Percentiles rank a stretch among this genome's conserved stretches.
These are phyloP conservation scores for Xerocomellus chrysenteron DNA, from an alignment of 768 basidiomycete genomes.

Conservation along the genomic window DNA sequence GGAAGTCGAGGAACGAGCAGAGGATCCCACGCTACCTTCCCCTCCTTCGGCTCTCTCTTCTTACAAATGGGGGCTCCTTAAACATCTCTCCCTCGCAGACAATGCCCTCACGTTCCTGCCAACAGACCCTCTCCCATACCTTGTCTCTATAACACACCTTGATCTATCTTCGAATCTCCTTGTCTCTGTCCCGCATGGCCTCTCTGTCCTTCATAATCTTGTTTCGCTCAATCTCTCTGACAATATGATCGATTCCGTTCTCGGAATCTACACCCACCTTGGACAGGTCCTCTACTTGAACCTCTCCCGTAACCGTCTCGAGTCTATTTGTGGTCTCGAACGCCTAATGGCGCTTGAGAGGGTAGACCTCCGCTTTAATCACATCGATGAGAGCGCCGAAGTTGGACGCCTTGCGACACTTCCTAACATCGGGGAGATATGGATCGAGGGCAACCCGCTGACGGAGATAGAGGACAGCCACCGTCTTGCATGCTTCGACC, in stretches of 20 bases:
- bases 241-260: slow-evolving; percentile 96
- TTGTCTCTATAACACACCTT: slow-evolving; percentile 76
- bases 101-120: slow-evolving; percentile 82
- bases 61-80: slow-evolving; percentile 73
- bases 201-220: slow-evolving; percentile 74
- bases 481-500: slow-evolving; percentile 75
- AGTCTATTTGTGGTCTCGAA: slow-evolving; percentile 94
- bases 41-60: slow-evolving; percentile 46
- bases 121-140: slow-evolving; percentile 58
- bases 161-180: slow-evolving; percentile 92
- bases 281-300: slow-evolving; percentile 78
- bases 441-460: slow-evolving; percentile 84
- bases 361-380: slow-evolving; percentile 79
- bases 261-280: slow-evolving; percentile 80
- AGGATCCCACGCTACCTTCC: slow-evolving; percentile 24
- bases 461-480: slow-evolving; percentile 67
- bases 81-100: slow-evolving; percentile 73
- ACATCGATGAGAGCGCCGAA: slow-evolving; percentile 80
- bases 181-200: slow-evolving; percentile 79
- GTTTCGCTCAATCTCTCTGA: slow-evolving; percentile 91
- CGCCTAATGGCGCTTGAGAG: slow-evolving; percentile 82
- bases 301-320: slow-evolving; percentile 82
- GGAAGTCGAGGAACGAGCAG: slow-evolving; percentile 35
- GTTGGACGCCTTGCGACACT: slow-evolving; percentile 78
- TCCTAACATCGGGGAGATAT: slow-evolving; percentile 78